These are phyloP conservation scores for Fagus crenata DNA, from an alignment of 306 rosid species.

Conservation along the genomic window DNA sequence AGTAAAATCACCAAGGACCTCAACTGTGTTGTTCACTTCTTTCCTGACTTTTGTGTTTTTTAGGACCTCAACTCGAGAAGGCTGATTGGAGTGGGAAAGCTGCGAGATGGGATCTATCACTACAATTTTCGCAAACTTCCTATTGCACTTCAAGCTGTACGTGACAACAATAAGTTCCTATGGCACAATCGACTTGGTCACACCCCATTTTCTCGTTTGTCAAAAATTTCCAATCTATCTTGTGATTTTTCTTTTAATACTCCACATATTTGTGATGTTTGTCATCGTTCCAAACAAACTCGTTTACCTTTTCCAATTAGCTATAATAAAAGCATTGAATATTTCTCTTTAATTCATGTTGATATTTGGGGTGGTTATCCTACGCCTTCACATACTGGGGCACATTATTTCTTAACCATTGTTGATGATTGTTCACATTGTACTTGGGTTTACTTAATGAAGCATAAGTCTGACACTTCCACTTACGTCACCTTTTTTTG, in stretches of 20 bases:
- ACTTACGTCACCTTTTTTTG: neutral
- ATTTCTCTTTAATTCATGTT: neutral
- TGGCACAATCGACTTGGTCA: neutral
- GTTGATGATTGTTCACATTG: neutral
- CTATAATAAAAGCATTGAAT: too few species aligned
- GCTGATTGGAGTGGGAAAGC: conserved; percentile 1
- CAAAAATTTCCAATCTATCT: neutral
- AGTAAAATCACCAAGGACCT: neutral
- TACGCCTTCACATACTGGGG: neutral
- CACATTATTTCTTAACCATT: conserved; percentile 6
- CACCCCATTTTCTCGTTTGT: neutral
- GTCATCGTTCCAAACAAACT: too few species aligned
- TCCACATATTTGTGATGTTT: too few species aligned
- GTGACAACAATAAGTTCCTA: neutral
- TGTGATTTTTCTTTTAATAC: too few species aligned
- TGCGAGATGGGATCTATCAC: neutral
- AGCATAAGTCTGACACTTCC: neutral
- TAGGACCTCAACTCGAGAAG: neutral
- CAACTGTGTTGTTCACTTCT: neutral
- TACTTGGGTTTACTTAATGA: conserved; percentile 2
- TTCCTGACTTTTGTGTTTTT: neutral
- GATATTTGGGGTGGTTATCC: conserved; percentile 4
- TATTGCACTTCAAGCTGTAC: neutral
- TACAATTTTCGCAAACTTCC: neutral
- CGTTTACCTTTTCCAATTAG: too few species aligned